A percentile compares a stretch with the other conserved stretches of the same genome.
phyloP scores from a whole-genome alignment of 352 stramenopile genomes.

The Phytophthora cryptogea region DNA sequence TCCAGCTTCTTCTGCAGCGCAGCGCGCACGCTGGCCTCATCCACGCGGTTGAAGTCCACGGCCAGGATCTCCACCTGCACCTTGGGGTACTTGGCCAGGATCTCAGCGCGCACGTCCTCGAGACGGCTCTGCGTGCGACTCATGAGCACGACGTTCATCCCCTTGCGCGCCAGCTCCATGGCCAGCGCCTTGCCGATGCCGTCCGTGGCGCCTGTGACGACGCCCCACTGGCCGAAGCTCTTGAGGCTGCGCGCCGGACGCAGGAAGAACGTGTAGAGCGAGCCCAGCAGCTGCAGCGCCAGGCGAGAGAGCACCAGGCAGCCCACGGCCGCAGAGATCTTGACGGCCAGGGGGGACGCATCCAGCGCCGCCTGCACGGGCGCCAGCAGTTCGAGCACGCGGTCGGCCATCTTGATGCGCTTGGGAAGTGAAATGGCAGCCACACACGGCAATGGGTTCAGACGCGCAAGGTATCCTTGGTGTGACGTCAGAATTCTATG shows the following conservation, averaged over 20 bases:
- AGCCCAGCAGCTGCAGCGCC: conserved; percentile 50
- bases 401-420: conserved; percentile 28
- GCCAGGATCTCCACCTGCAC: conserved; percentile 88
- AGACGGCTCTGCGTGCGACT: conserved; percentile 97
- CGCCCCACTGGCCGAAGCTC: conserved; percentile 96
- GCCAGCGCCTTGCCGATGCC: conserved; percentile 92
- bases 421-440: conserved; percentile 15
- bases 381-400: conserved; percentile 31
- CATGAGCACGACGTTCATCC: conserved; percentile 98
- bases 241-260: conserved; percentile 93
- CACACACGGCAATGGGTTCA: conserved; percentile 10
- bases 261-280: conserved; percentile 90
- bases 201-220: conserved; percentile 97
- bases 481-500: conserved; percentile 18
- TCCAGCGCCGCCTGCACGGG: conserved; percentile 37
- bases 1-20: conserved; percentile 56
- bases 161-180: conserved; percentile 96
- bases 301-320: conserved; percentile 57
- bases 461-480: conserved; percentile 1
- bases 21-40: conserved; percentile 66
- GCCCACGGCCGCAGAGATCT: conserved; percentile 49
- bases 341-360: conserved; percentile 43
- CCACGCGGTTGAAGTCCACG: conserved; percentile 95
- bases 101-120: conserved; percentile 93
- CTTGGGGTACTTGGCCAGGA: conserved; percentile 92